Conservation (phyloP, 805 yeast genomes). For the Soucietia sequanensis region DNA sequence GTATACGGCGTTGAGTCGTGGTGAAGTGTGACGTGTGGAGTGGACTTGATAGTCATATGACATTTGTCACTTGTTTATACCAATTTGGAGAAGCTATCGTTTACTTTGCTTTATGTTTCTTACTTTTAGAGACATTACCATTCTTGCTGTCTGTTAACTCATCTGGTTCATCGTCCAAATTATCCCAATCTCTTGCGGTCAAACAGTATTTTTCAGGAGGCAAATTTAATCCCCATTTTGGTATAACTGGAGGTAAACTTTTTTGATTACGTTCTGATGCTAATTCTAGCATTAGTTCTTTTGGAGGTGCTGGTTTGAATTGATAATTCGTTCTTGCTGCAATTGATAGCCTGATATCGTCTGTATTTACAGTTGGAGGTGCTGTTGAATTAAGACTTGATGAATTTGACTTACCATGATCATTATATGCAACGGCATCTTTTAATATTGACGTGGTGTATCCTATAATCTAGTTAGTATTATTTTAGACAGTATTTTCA, state of each 20-base stretch:
- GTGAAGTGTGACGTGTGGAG: too few relatives aligned
- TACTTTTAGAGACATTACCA: slow-evolving; percentile 4
- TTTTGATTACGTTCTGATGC: slow-evolving; percentile 91
- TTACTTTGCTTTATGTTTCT: slow-evolving; percentile 7
- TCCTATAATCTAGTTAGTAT: slow-evolving; percentile 25
- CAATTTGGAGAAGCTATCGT: slow-evolving; percentile 5
- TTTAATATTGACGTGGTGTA: slow-evolving; percentile 84
- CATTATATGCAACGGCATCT: slow-evolving; percentile 87
- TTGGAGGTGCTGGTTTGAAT: slow-evolving; percentile 92
- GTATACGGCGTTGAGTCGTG: too few relatives aligned
- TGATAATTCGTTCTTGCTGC: slow-evolving; percentile 95
- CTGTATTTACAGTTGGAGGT: slow-evolving; percentile 65
- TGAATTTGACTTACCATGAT: slow-evolving; percentile 59
- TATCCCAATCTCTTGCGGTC: slow-evolving; percentile 76
- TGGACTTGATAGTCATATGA: too few relatives aligned
- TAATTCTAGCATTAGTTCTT: slow-evolving; percentile 82
- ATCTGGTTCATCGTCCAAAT: slow-evolving; percentile 20
- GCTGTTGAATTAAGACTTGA: slow-evolving; percentile 34
- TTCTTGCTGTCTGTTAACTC: slow-evolving; percentile 10
- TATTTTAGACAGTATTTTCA: background rate
- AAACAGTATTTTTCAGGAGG: slow-evolving; percentile 98
- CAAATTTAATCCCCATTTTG: slow-evolving; percentile 85
- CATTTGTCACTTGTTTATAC: too few relatives aligned
- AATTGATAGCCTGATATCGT: slow-evolving; percentile 88
- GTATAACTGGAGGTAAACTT: slow-evolving; percentile 87